Evolutionary conservation across 306 rosid genomes (phyloP).

Genomic region (Cucurbita ficifolia): DNA sequence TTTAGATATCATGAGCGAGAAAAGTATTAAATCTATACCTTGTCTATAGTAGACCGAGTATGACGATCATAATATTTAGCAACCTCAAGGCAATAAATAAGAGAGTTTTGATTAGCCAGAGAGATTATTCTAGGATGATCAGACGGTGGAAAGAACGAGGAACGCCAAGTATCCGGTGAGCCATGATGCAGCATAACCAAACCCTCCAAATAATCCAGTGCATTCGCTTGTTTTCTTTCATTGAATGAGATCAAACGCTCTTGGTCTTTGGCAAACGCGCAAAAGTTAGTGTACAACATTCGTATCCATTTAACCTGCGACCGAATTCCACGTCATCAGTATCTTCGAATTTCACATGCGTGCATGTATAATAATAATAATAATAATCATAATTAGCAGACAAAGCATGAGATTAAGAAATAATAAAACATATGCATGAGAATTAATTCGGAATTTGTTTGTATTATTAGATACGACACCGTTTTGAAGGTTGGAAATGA

Average conservation of each 20-base stretch:
- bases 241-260: slow-evolving; percentile 35
- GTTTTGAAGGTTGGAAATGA: background rate
- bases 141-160: slow-evolving; percentile 70
- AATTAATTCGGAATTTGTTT: background rate
- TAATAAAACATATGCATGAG: background rate
- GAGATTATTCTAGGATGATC: slow-evolving; percentile 50
- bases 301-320: slow-evolving; percentile 56
- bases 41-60: slow-evolving; percentile 18
- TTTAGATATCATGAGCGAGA: no score
- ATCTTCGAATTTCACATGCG: background rate
- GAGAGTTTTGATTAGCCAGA: slow-evolving; percentile 18
- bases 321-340: background rate
- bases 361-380: background rate
- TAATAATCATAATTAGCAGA: background rate
- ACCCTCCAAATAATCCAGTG: slow-evolving; percentile 72
- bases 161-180: slow-evolving; percentile 67
- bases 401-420: background rate
- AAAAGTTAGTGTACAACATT: slow-evolving; percentile 42
- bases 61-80: slow-evolving; percentile 49
- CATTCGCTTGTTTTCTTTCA: slow-evolving; percentile 15
- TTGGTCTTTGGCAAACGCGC: slow-evolving; percentile 48
- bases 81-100: slow-evolving; percentile 63
- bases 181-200: slow-evolving; percentile 54
- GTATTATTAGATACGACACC: background rate
- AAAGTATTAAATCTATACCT: slow-evolving; percentile 21